Evolutionary conservation across 75 land plant genomes (phyloP).

Genomic region (Selaginella tamariscina): DNA sequence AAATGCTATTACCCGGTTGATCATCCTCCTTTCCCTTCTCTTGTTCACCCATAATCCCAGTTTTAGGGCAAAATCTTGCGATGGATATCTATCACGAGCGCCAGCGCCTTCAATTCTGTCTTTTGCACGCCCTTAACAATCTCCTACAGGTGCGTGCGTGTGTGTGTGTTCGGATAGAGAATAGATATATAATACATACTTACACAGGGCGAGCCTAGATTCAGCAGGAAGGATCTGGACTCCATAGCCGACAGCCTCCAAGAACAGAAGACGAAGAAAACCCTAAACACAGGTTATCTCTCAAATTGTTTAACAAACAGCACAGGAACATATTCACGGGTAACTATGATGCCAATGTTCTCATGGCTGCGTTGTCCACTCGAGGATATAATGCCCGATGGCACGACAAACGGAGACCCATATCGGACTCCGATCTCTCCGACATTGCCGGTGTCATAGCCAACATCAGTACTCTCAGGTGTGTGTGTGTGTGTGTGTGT

Average conservation of each 20-base stretch:
- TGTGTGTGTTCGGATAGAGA: not conserved
- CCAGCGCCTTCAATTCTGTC: constrained; percentile 68
- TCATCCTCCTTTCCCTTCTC: not conserved
- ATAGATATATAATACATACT: not conserved
- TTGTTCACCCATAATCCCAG: not conserved
- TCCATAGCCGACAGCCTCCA: constrained; percentile 43
- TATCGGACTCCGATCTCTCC: constrained; percentile 33
- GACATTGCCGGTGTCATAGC: constrained; percentile 53
- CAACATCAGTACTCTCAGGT: constrained; percentile 43
- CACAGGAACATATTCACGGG: constrained; percentile 67
- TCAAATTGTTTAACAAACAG: constrained; percentile 56
- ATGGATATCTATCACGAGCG: constrained; percentile 54
- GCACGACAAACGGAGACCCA: constrained; percentile 64
- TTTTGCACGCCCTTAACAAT: constrained; percentile 78
- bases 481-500: no score
- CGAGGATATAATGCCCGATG: constrained; percentile 51
- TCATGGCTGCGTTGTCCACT: constrained; percentile 48
- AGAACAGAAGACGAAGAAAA: constrained; percentile 23
- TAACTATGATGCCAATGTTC: constrained; percentile 83
- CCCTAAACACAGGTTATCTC: constrained; percentile 21
- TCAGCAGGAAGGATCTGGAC: constrained; percentile 47
- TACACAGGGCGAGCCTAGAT: constrained; percentile 29
- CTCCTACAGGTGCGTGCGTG: constrained; percentile 50
- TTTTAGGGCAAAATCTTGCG: not conserved
- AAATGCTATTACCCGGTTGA: no score